Conservation (phyloP, 345 rosid species). For the Lepidium didymum region DNA sequence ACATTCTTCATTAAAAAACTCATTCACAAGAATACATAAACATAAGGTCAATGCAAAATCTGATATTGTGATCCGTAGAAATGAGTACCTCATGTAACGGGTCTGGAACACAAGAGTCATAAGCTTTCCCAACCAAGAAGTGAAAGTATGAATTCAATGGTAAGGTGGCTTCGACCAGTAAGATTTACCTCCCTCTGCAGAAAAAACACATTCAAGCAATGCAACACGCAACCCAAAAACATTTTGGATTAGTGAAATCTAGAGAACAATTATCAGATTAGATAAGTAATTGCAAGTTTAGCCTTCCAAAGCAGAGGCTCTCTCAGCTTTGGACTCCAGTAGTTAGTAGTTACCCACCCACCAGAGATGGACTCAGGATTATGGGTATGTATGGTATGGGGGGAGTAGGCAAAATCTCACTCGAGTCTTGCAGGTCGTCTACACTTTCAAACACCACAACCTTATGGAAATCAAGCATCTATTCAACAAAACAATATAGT, state of each 20-base stretch:
- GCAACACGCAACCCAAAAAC: background rate
- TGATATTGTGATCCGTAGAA: background rate
- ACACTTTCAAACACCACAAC: background rate
- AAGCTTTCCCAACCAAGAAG: background rate
- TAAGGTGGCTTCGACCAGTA: background rate
- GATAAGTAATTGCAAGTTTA: background rate
- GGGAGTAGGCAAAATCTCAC: slow-evolving; percentile 13
- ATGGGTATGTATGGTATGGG: slow-evolving; percentile 12
- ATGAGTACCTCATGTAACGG: background rate
- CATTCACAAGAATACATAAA: background rate
- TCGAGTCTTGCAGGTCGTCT: background rate
- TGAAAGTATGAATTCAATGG: background rate
- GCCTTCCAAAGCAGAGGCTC: background rate
- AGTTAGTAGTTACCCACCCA: background rate
- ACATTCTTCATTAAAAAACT: background rate
- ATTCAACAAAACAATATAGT: background rate
- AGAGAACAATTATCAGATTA: background rate
- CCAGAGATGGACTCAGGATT: background rate
- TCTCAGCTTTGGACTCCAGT: background rate
- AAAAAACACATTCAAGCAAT: background rate
- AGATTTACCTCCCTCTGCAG: background rate
- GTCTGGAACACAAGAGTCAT: background rate
- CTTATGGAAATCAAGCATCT: background rate
- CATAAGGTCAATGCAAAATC: background rate
- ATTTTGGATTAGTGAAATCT: background rate